A percentile compares a stretch with the other conserved stretches of the same genome.
Evolutionary conservation across 306 rosid species (phyloP).

Genomic region (Ormosia emarginata): DNA sequence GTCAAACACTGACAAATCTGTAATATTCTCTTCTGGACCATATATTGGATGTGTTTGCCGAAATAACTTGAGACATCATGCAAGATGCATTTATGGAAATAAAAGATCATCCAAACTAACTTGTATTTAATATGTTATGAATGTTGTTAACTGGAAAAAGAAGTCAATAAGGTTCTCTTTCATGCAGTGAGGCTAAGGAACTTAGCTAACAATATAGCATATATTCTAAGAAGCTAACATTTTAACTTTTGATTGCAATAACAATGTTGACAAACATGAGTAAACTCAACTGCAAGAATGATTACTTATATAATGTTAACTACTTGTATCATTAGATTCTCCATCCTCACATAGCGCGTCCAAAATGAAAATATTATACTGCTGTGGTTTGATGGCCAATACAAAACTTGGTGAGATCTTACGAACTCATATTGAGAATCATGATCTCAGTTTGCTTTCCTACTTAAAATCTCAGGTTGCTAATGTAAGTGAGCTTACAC

Average conservation of each 20-base stretch:
- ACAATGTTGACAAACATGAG: not conserved
- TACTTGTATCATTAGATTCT: not conserved
- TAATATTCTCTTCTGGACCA: not conserved
- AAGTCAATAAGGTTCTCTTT: not conserved
- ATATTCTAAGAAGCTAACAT: not conserved
- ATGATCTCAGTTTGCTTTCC: not conserved
- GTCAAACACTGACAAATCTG: not conserved
- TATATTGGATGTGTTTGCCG: not conserved
- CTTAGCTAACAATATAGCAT: not conserved
- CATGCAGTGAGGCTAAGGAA: not conserved
- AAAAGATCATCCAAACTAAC: not conserved
- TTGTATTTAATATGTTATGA: not conserved
- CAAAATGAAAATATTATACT: not conserved
- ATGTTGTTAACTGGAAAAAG: not conserved
- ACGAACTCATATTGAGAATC: not conserved
- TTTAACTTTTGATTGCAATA: not conserved
- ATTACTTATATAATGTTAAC: not conserved
- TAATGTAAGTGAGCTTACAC: not conserved
- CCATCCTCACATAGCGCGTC: not conserved
- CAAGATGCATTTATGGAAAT: not conserved
- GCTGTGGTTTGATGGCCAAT: not conserved
- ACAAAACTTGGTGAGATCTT: not conserved
- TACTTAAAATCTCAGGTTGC: not conserved
- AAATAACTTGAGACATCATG: not conserved
- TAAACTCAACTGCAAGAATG: not conserved